Percentiles rank a stretch among this genome's conserved stretches.
Evolutionary conservation across 2,329 filamentous ascomycete species (phyloP).

Genomic region (Xylariaceae sp.): DNA sequence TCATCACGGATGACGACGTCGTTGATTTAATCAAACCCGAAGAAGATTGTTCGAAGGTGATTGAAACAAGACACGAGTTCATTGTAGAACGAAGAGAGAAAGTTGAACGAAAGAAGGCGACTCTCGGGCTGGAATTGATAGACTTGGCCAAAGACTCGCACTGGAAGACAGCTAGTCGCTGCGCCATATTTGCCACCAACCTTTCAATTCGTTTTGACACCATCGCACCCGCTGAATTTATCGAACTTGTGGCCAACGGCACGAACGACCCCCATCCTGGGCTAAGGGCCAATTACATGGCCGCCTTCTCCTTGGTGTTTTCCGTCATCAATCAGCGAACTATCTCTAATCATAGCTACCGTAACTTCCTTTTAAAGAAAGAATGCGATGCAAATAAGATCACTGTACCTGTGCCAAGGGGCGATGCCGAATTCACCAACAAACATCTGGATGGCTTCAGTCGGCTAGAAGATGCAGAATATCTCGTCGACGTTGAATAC

Average conservation of each 20-base stretch:
- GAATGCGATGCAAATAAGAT: slow-evolving; percentile 76
- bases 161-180: slow-evolving; percentile 93
- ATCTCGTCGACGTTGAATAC: slow-evolving; percentile 87
- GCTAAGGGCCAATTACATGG: slow-evolving; percentile 74
- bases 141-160: slow-evolving; percentile 74
- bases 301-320: slow-evolving; percentile 71
- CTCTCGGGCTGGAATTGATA: slow-evolving; percentile 76
- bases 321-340: slow-evolving; percentile 84
- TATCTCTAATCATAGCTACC: slow-evolving; percentile 79
- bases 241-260: slow-evolving; percentile 76
- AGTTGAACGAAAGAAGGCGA: slow-evolving; percentile 80
- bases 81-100: slow-evolving; percentile 69
- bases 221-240: slow-evolving; percentile 74
- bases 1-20: slow-evolving; percentile 69
- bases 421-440: slow-evolving; percentile 73
- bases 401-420: slow-evolving; percentile 65
- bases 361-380: slow-evolving; percentile 77
- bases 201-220: slow-evolving; percentile 88
- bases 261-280: slow-evolving; percentile 88
- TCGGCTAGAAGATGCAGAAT: slow-evolving; percentile 67
- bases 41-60: slow-evolving; percentile 57
- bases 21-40: slow-evolving; percentile 68
- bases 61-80: slow-evolving; percentile 65
- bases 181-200: slow-evolving; percentile 85
- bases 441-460: slow-evolving; percentile 75